These are phyloP conservation scores for Amanita pseudoporphyria DNA, from an alignment of 768 basidiomycete genomes.

Conservation along the genomic window DNA sequence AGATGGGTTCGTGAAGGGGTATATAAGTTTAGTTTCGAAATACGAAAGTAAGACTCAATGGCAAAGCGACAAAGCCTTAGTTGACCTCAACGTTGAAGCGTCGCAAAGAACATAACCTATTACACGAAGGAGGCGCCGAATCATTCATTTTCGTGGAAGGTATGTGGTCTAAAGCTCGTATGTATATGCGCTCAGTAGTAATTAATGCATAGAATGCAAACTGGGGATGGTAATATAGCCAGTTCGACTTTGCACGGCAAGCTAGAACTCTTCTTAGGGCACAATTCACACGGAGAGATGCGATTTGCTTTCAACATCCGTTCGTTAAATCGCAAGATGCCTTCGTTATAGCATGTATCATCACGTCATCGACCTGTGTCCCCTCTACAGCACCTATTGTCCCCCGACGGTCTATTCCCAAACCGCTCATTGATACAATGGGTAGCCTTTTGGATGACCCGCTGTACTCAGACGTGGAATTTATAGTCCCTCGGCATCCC, in stretches of 20 bases:
- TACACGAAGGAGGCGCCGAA: slow-evolving; percentile 74
- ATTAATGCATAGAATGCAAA: slow-evolving; percentile 51
- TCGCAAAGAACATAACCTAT: slow-evolving; percentile 39
- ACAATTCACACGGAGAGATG: slow-evolving; percentile 70
- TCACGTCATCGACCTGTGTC: slow-evolving; percentile 54
- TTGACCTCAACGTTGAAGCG: slow-evolving; percentile 13
- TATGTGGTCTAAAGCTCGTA: slow-evolving; percentile 5
- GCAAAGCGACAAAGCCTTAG: neutral
- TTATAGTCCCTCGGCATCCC: slow-evolving; percentile 47
- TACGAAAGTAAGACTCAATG: slow-evolving; percentile 43
- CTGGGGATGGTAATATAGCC: slow-evolving; percentile 65
- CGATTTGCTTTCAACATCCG: slow-evolving; percentile 49
- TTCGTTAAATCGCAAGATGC: slow-evolving; percentile 50
- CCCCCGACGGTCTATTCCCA: slow-evolving; percentile 51
- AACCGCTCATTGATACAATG: slow-evolving; percentile 56
- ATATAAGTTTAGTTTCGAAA: slow-evolving; percentile 81
- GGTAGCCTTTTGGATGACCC: slow-evolving; percentile 72
- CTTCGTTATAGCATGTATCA: slow-evolving; percentile 69
- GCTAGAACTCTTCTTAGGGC: slow-evolving; percentile 35
- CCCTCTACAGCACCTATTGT: slow-evolving; percentile 33
- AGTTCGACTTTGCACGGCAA: neutral
- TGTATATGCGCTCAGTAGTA: neutral
- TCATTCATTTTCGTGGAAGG: slow-evolving; percentile 70
- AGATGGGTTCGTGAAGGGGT: slow-evolving; percentile 82
- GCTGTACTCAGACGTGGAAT: slow-evolving; percentile 79